Evolutionary conservation across 2,329 filamentous ascomycete species (phyloP).

Genomic region (Nectriaceae sp.): DNA sequence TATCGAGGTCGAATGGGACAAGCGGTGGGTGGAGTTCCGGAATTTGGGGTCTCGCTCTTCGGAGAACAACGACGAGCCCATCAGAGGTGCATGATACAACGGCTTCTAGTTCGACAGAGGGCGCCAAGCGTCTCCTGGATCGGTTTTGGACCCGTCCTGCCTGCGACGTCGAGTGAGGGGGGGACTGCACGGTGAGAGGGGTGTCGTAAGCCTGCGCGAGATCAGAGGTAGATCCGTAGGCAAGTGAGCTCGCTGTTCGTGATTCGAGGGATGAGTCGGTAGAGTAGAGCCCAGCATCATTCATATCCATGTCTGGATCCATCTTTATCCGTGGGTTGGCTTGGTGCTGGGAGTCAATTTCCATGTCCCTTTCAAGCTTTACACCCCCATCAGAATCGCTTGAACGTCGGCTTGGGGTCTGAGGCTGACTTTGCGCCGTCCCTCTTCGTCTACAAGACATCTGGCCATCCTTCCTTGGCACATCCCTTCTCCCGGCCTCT

Average conservation of each 20-base stretch:
- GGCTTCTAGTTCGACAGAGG: conserved; percentile 74
- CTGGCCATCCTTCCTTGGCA: too few species aligned
- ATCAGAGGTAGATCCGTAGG: conserved; percentile 7
- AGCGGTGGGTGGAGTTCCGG: conserved; percentile 56
- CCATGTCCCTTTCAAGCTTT: conserved; percentile 42
- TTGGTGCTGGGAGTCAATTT: conserved; percentile 37
- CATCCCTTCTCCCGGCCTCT: too few species aligned
- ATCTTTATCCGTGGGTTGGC: conserved; percentile 35
- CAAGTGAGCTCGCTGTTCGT: conserved; percentile 15
- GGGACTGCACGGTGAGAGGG: conserved; percentile 20
- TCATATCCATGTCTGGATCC: conserved; percentile 34
- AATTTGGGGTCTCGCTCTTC: conserved; percentile 71
- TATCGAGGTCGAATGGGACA: conserved; percentile 49
- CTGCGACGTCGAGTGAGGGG: conserved; percentile 3
- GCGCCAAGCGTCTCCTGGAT: conserved; percentile 27
- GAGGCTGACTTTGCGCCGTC: background rate
- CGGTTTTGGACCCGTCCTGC: conserved; percentile 4
- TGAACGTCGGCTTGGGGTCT: conserved; percentile 30
- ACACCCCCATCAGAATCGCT: conserved; percentile 48
- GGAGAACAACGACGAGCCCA: conserved; percentile 78
- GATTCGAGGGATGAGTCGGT: conserved; percentile 14
- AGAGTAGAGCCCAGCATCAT: conserved; percentile 6
- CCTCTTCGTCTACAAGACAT: background rate
- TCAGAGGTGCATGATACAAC: conserved; percentile 92
- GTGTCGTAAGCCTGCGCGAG: conserved; percentile 11